A percentile compares a stretch with the other conserved stretches of the same genome.
These are phyloP conservation scores for Rhodotorula sp. DNA, from an alignment of 1,284 basidiomycete species.

Conservation along the genomic window DNA sequence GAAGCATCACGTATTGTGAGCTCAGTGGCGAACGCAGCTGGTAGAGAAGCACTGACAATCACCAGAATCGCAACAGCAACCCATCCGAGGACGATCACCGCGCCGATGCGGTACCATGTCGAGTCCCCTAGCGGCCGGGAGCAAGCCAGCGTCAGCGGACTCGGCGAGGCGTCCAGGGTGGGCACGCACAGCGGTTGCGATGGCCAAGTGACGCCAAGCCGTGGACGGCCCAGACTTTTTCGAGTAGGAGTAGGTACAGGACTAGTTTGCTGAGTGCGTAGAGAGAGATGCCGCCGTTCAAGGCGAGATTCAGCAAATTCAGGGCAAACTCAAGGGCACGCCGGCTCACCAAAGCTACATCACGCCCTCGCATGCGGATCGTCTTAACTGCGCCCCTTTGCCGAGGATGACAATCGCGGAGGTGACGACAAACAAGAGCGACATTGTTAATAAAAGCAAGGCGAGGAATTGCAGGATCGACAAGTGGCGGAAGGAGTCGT, in stretches of 20 bases:
- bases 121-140: conserved; percentile 45
- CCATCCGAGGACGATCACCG: conserved; percentile 48
- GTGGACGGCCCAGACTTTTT: conserved; percentile 50
- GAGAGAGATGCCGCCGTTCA: conserved; percentile 49
- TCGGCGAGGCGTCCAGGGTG: too few relatives aligned
- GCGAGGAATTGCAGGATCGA: background rate
- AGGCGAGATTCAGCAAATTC: background rate
- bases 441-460: background rate
- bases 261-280: conserved; percentile 49
- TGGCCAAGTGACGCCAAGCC: conserved; percentile 1
- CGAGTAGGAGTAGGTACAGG: conserved; percentile 48
- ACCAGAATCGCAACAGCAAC: conserved; percentile 48
- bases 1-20: too few relatives aligned
- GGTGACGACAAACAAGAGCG: background rate
- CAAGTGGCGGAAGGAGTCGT: background rate
- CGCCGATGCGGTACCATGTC: conserved; percentile 50
- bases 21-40: background rate
- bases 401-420: background rate
- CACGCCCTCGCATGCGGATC: background rate
- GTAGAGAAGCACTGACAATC: conserved; percentile 31
- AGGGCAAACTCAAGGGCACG: background rate
- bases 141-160: conserved; percentile 41
- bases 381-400: background rate
- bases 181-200: conserved; percentile 3
- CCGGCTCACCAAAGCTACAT: conserved; percentile 44